Conservation (phyloP, 257 asterid genomes). For the Primulina eburnea region DNA sequence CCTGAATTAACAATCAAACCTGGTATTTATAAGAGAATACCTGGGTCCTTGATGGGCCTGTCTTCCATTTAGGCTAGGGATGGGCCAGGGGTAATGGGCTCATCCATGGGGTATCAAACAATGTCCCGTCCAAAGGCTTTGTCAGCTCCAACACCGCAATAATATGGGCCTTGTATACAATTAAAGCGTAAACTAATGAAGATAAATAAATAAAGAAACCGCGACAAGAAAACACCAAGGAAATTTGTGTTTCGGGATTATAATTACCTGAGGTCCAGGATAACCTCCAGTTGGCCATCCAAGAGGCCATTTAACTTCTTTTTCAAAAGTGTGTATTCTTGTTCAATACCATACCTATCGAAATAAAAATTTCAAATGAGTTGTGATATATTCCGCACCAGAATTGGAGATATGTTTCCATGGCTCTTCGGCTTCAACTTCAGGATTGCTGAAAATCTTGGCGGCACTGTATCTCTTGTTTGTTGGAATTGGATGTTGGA, state of each 20-base stretch:
- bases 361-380: not conserved
- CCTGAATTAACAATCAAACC: too few relatives aligned
- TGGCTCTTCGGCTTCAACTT: constrained; percentile 23
- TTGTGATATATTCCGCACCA: not conserved
- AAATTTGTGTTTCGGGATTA: not conserved
- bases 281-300: constrained; percentile 28
- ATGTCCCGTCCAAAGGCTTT: constrained; percentile 27
- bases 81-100: too few relatives aligned
- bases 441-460: constrained; percentile 24
- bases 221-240: not conserved
- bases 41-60: too few relatives aligned
- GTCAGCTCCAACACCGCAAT: constrained; percentile 22
- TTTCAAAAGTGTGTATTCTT: constrained; percentile 23
- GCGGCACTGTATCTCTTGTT: constrained; percentile 23
- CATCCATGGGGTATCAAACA: too few relatives aligned
- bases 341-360: constrained; percentile 25
- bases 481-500: constrained; percentile 33
- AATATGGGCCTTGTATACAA: constrained; percentile 11
- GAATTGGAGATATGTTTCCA: constrained; percentile 9
- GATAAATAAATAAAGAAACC: not conserved
- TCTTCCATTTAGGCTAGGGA: too few relatives aligned
- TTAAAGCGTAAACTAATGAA: too few relatives aligned
- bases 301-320: constrained; percentile 20
- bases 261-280: constrained; percentile 27
- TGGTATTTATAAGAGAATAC: too few relatives aligned